Evolutionary conservation across 371 early-diverging fungal genomes (phyloP), one percentile per base, ranked within the genome.

Genomic region (Nematocida parisii): DNA sequence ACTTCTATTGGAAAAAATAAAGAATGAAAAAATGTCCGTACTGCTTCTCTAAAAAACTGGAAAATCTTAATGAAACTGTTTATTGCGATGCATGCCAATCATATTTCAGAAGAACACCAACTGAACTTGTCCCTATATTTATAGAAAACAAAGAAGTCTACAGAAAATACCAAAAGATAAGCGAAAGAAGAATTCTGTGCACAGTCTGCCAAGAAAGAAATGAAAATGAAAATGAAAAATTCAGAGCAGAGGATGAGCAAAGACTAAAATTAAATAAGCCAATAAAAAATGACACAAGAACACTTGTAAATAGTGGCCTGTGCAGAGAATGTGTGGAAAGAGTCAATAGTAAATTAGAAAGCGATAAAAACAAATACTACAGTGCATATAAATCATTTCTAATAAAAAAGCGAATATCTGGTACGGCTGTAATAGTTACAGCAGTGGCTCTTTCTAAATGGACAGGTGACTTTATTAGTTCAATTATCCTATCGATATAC

Each of bases 51-150:
- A 40, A 27, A 9, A 56, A 58, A 39, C 55, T 77, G 5, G 47
- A 47, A 7, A 60, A 13, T 68, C 68, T 77, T 22, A 70, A 39
- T 5, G 70, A 27, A 24, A 77, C 80, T 5, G 50, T 73, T 22
- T 77, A 68, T 61, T 77, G 80, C 39, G 22, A 50, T 24, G 80
- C 52, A 54, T 77, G 80, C 71, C 20, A 20, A 9, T 54, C 52
- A 27, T 77, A 77, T 47, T 77, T 77, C 54, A 56, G 44, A 40
- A 27, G 56, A 15, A 33, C 72, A 44, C 15, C 33, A 9, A 54
- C 56, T 39, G 71, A 57, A 42, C n/a, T 70, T 15, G 33, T 50
- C 5, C 80, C 80, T 42, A 67, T 77, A 11, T 67, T 75, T 45
- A 56, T 75, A 47, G 75, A 75, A 47, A 66, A 75, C 40, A 75